A percentile compares a stretch with the other conserved stretches of the same genome.
Evolutionary conservation across 768 basidiomycete species (phyloP).

Genomic region (Pisolithus sp.): DNA sequence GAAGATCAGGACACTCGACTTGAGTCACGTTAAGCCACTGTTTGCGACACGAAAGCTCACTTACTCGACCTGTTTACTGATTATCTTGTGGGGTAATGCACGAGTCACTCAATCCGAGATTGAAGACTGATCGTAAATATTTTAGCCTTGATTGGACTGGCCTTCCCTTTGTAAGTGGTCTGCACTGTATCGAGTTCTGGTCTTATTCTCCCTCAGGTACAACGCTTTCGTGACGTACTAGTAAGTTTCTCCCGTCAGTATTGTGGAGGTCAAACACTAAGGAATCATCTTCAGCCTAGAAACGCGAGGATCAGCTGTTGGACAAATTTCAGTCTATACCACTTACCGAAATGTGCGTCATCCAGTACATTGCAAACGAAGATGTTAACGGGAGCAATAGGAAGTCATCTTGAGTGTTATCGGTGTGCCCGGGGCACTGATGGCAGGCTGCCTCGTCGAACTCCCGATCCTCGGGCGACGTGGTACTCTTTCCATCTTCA

Average conservation of each 20-base stretch:
- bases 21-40: constrained; percentile 39
- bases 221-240: constrained; percentile 50
- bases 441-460: constrained; percentile 51
- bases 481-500: constrained; percentile 48
- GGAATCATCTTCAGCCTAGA: constrained; percentile 39
- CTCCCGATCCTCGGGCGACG: constrained; percentile 44
- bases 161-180: constrained; percentile 54
- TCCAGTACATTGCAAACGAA: not conserved
- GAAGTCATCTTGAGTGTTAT: constrained; percentile 53
- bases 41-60: constrained; percentile 48
- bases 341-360: constrained; percentile 62
- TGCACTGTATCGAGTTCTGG: not conserved
- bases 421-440: constrained; percentile 50
- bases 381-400: constrained; percentile 21
- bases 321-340: constrained; percentile 61
- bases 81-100: constrained; percentile 45
- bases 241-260: constrained; percentile 21
- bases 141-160: constrained; percentile 67
- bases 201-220: constrained; percentile 27
- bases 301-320: constrained; percentile 62
- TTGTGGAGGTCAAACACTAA: not conserved
- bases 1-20: constrained; percentile 34
- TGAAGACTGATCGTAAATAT: not conserved
- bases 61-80: constrained; percentile 43
- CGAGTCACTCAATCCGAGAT: not conserved